Percentiles rank a stretch among this genome's conserved stretches.
Evolutionary conservation across 2,329 filamentous ascomycete species (phyloP).

Genomic region (Hysterium pulicare): DNA sequence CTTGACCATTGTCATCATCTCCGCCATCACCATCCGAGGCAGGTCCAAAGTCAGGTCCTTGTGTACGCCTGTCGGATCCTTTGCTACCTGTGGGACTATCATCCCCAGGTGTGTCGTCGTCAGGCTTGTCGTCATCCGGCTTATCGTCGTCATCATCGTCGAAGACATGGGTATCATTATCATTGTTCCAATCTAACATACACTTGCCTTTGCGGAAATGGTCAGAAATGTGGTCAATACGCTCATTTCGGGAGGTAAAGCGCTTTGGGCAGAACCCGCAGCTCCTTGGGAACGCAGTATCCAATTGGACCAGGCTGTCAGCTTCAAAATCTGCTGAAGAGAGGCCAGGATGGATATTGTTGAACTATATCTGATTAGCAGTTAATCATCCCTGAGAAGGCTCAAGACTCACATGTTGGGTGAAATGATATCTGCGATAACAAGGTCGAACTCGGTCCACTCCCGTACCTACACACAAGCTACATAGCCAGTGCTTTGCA

Average conservation of each 20-base stretch:
- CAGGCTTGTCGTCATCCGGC: slow-evolving; percentile 19
- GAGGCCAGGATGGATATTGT: slow-evolving; percentile 34
- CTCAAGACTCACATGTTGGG: too few relatives aligned
- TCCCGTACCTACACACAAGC: slow-evolving; percentile 27
- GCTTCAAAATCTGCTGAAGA: slow-evolving; percentile 30
- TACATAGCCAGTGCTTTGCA: slow-evolving; percentile 33
- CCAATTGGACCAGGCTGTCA: slow-evolving; percentile 27
- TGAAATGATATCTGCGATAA: slow-evolving; percentile 36
- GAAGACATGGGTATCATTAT: too few relatives aligned
- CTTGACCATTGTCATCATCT: background rate
- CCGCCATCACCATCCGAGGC: too few relatives aligned
- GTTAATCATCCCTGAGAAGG: too few relatives aligned
- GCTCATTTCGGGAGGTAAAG: slow-evolving; percentile 32
- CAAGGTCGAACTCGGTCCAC: slow-evolving; percentile 35
- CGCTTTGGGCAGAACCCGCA: slow-evolving; percentile 36
- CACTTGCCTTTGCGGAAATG: slow-evolving; percentile 38
- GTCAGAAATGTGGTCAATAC: slow-evolving; percentile 35
- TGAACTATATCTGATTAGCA: too few relatives aligned
- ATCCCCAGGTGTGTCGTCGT: slow-evolving; percentile 21
- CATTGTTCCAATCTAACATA: slow-evolving; percentile 37
- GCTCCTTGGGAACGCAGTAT: slow-evolving; percentile 32
- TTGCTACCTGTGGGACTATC: slow-evolving; percentile 23
- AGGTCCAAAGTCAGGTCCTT: background rate
- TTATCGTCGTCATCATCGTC: slow-evolving; percentile 20
- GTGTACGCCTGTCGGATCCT: slow-evolving; percentile 16